These are phyloP conservation scores for Coniochaeta hoffmannii DNA, from an alignment of 2,329 filamentous ascomycete species.

Conservation along the genomic window DNA sequence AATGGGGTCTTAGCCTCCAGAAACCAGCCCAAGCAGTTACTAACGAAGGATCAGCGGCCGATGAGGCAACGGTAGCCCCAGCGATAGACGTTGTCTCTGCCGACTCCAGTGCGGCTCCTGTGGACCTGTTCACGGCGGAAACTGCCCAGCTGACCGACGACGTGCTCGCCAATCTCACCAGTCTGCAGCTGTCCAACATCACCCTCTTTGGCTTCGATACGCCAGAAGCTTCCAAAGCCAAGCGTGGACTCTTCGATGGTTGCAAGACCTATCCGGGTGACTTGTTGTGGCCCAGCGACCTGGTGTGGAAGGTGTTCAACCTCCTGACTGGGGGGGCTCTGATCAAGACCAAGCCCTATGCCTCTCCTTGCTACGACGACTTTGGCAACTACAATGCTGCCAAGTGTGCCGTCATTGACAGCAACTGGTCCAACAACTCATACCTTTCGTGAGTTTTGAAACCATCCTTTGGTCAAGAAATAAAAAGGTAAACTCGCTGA, in stretches of 20 bases:
- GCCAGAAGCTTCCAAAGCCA: slow-evolving; percentile 1
- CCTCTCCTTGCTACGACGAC: slow-evolving; percentile 24
- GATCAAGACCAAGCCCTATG: slow-evolving; percentile 24
- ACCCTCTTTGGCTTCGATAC: slow-evolving; percentile 14
- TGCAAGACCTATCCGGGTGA: slow-evolving; percentile 25
- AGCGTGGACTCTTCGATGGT: slow-evolving; percentile 7
- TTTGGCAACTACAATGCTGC: slow-evolving; percentile 19
- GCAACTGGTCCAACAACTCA: slow-evolving; percentile 14
- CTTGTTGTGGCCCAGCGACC: slow-evolving; percentile 19
- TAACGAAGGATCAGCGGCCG: slow-evolving; percentile 8
- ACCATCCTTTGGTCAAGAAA: neutral
- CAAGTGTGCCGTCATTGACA: slow-evolving; percentile 20
- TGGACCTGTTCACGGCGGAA: slow-evolving; percentile 1
- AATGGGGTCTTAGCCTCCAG: too few relatives aligned
- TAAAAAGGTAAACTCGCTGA: neutral
- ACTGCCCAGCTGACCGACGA: slow-evolving; percentile 18
- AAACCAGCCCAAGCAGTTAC: neutral
- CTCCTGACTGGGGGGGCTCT: slow-evolving; percentile 19
- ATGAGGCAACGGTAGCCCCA: slow-evolving; percentile 12
- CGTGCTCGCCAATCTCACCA: slow-evolving; percentile 23
- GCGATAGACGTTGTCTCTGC: slow-evolving; percentile 6
- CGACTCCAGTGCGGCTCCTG: neutral
- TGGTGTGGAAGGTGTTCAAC: slow-evolving; percentile 21
- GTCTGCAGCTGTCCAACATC: slow-evolving; percentile 13
- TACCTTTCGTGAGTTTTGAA: slow-evolving; percentile 8